Evolutionary conservation across 2,329 filamentous ascomycete species (phyloP).

Genomic region (Xylariaceae sp.): DNA sequence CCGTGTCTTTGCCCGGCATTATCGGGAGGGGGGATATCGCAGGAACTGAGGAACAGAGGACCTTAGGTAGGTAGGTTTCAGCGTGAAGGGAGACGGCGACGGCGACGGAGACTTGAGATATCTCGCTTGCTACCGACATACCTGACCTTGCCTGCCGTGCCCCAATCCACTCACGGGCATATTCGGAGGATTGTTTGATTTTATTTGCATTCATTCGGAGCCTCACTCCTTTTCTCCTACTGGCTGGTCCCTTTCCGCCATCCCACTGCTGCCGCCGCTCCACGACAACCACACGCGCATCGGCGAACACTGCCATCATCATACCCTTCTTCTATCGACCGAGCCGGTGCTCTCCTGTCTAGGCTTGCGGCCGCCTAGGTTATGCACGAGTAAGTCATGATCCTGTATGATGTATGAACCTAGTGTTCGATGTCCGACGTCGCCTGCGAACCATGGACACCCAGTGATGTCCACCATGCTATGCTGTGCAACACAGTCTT

Average conservation of each 20-base stretch:
- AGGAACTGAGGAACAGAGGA: constrained; percentile 1
- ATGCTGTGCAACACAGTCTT: constrained; percentile 14
- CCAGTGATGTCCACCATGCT: not conserved
- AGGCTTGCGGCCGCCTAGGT: constrained; percentile 35
- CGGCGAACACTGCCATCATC: constrained; percentile 19
- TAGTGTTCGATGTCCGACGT: constrained; percentile 2
- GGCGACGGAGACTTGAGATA: not conserved
- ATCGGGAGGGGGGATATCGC: constrained; percentile 15
- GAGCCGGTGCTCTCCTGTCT: constrained; percentile 29
- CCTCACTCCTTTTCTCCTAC: too few relatives aligned
- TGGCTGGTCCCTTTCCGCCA: not conserved
- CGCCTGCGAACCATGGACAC: not conserved
- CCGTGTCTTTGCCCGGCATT: constrained; percentile 16
- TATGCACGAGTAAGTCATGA: constrained; percentile 29
- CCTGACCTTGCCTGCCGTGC: not conserved
- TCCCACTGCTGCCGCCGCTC: constrained; percentile 4
- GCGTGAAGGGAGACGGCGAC: not conserved
- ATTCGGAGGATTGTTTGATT: too few relatives aligned
- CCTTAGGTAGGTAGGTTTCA: constrained; percentile 3
- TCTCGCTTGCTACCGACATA: too few relatives aligned
- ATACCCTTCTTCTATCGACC: constrained; percentile 11
- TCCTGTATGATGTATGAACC: not conserved
- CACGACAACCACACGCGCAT: constrained; percentile 23
- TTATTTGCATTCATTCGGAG: too few relatives aligned
- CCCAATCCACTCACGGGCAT: too few relatives aligned